A percentile compares a stretch with the other conserved stretches of the same genome.
phyloP scores from a whole-genome alignment of 78 protist genomes.

The Isochrysis galbana region DNA sequence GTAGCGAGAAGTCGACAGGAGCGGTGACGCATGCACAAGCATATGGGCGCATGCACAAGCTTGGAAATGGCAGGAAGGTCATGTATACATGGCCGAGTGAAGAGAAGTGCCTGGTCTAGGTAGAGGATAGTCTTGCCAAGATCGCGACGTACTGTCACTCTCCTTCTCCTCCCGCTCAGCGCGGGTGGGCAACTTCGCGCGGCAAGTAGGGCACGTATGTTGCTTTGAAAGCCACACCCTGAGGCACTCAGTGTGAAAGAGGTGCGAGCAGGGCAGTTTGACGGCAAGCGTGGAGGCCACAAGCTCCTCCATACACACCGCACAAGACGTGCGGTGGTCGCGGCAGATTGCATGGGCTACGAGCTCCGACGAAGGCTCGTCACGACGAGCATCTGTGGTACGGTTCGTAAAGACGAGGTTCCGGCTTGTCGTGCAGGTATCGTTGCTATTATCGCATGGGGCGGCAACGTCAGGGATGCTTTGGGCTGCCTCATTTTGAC shows the following conservation, averaged over 20 bases:
- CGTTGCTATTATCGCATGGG: neutral
- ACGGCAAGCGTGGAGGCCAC: neutral
- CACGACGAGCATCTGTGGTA: neutral
- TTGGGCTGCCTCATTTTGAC: neutral
- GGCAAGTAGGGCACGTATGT: conserved; percentile 34
- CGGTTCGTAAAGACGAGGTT: too few relatives aligned
- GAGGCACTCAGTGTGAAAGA: conserved; percentile 43
- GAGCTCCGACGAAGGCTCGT: neutral
- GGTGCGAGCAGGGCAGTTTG: conserved; percentile 43
- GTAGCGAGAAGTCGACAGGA: too few relatives aligned
- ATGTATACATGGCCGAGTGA: neutral
- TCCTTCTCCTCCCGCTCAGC: neutral
- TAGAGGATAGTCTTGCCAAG: neutral
- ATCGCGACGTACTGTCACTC: neutral
- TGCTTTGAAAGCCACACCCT: conserved; percentile 27
- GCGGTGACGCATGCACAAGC: too few relatives aligned
- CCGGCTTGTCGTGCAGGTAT: neutral
- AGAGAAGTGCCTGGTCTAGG: neutral
- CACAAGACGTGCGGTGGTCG: neutral
- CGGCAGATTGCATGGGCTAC: neutral
- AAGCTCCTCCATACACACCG: neutral
- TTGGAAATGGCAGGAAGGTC: neutral
- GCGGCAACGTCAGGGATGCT: neutral
- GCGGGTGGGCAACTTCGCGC: neutral
- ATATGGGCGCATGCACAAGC: too few relatives aligned